These are phyloP conservation scores for Coniochaeta prunicola DNA, from an alignment of 2,329 filamentous ascomycete species.

Conservation along the genomic window DNA sequence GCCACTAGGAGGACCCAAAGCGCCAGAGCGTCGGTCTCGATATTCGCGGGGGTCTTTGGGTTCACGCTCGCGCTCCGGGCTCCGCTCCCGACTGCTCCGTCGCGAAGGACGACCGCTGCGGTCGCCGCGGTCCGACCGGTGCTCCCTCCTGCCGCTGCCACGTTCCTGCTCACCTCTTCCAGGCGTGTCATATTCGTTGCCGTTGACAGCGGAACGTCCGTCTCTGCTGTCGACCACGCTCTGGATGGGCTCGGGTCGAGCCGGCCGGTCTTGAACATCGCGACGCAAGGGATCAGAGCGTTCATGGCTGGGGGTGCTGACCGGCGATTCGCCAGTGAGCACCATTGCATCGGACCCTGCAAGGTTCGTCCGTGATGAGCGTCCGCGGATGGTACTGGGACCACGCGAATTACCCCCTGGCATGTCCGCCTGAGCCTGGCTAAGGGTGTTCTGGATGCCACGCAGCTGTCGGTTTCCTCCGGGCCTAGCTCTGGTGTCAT, in stretches of 20 bases:
- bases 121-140: slow-evolving; percentile 28
- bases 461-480: slow-evolving; percentile 46
- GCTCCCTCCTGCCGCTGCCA: slow-evolving; percentile 31
- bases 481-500: slow-evolving; percentile 26
- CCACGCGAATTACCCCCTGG: slow-evolving; percentile 11
- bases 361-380: slow-evolving; percentile 21
- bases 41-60: slow-evolving; percentile 36
- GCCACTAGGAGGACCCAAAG: slow-evolving; percentile 14
- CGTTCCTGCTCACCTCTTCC: slow-evolving; percentile 32
- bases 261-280: slow-evolving; percentile 16
- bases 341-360: slow-evolving; percentile 50
- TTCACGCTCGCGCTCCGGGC: slow-evolving; percentile 34
- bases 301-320: slow-evolving; percentile 41
- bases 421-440: slow-evolving; percentile 33
- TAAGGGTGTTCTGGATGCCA: slow-evolving; percentile 52
- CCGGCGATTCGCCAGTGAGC: slow-evolving; percentile 45
- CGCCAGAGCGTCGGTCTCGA: slow-evolving; percentile 32
- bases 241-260: slow-evolving; percentile 21
- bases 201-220: slow-evolving; percentile 20
- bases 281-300: slow-evolving; percentile 35
- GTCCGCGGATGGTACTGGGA: slow-evolving; percentile 2
- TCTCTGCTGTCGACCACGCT: slow-evolving; percentile 19
- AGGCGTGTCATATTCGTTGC: slow-evolving; percentile 26
- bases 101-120: slow-evolving; percentile 31
- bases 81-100: slow-evolving; percentile 44